Conservation (phyloP, 2,329 filamentous ascomycete genomes). For the Nothomitra cinnamomea region DNA sequence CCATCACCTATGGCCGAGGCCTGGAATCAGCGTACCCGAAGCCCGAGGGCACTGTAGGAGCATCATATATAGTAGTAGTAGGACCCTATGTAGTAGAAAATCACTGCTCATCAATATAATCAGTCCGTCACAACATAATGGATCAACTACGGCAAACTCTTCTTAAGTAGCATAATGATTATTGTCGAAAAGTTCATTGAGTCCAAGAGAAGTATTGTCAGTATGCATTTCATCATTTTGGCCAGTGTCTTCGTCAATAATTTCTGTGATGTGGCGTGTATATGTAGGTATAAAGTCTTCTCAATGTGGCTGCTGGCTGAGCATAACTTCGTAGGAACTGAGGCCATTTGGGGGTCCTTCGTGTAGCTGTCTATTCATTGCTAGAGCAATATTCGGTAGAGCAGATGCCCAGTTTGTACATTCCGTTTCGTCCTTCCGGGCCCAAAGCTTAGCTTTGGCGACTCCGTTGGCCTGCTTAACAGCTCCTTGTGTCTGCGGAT, state of each 20-base stretch:
- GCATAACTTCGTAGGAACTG: neutral
- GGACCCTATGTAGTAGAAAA: too few relatives aligned
- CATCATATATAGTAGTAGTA: too few relatives aligned
- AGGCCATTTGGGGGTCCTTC: neutral
- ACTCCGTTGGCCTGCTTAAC: neutral
- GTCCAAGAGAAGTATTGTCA: too few relatives aligned
- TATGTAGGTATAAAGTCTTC: neutral
- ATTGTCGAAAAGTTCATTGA: too few relatives aligned
- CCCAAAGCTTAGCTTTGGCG: neutral
- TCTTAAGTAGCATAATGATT: too few relatives aligned
- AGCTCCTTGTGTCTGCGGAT: neutral
- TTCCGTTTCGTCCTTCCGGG: neutral
- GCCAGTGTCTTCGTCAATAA: neutral
- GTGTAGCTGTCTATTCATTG: neutral
- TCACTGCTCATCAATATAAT: too few relatives aligned
- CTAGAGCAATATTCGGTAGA: neutral
- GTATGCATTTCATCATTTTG: neutral
- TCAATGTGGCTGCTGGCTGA: neutral
- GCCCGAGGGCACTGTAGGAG: too few relatives aligned
- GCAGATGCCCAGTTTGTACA: neutral
- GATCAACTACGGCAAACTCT: too few relatives aligned
- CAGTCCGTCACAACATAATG: too few relatives aligned
- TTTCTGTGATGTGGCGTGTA: neutral
- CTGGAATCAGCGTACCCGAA: too few relatives aligned
- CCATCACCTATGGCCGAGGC: too few relatives aligned